Conservation (phyloP, 139 green algal species). For the Microglena sp. region DNA sequence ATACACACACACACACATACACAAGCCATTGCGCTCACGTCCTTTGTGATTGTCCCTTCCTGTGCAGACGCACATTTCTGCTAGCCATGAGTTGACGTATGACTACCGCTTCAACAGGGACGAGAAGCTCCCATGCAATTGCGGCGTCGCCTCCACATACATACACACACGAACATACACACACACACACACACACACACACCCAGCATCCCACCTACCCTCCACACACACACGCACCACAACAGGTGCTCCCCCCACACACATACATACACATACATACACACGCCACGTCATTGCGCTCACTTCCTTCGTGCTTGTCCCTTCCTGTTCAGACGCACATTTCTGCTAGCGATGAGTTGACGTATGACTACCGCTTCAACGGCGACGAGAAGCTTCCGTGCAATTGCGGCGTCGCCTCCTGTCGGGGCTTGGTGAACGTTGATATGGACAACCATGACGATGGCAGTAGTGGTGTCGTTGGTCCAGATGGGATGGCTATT, state of each 20-base stretch:
- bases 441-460: neutral
- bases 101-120: conserved; percentile 60
- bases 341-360: conserved; percentile 61
- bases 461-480: neutral
- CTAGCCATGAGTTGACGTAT: conserved; percentile 77
- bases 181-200: no score
- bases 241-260: neutral
- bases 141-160: neutral
- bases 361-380: conserved; percentile 74
- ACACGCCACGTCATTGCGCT: neutral
- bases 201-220: no score
- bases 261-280: neutral
- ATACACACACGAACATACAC: neutral
- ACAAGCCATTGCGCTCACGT: neutral
- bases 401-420: conserved; percentile 59
- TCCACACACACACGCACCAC: neutral
- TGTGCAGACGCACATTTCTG: conserved; percentile 29
- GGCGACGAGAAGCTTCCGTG: conserved; percentile 48
- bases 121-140: neutral
- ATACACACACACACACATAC: neutral
- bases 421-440: conserved; percentile 56
- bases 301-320: no score
- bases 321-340: conserved; percentile 33
- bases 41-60: no score
- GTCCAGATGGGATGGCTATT: no score